Conservation (phyloP, 225 moss, liverwort and hornwort species). For the Takakia lepidozioides region DNA sequence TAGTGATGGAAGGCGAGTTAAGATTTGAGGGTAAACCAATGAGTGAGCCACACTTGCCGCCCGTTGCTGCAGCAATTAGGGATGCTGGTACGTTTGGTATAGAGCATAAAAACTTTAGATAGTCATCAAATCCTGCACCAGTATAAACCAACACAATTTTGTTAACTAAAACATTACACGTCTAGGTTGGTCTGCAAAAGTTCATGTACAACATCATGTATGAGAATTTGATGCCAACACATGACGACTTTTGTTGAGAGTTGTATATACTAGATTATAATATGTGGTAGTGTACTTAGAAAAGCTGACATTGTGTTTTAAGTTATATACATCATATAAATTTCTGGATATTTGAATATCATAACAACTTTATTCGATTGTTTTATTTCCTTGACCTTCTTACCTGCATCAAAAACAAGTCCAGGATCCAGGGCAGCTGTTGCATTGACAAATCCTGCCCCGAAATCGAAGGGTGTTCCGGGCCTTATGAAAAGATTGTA, state of each 20-base stretch:
- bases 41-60: conserved; percentile 14
- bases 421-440: conserved; percentile 44
- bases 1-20: conserved; percentile 36
- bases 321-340: background rate
- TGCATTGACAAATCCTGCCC: conserved; percentile 51
- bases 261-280: too few relatives aligned
- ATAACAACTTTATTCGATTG: background rate
- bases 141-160: background rate
- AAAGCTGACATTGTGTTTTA: too few relatives aligned
- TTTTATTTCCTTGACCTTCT: conserved; percentile 2
- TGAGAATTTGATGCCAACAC: background rate
- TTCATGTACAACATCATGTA: background rate
- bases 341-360: background rate
- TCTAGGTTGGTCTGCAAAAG: background rate
- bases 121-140: conserved; percentile 48
- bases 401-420: conserved; percentile 51
- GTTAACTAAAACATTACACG: background rate
- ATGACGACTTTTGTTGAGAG: too few relatives aligned
- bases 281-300: too few relatives aligned
- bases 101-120: conserved; percentile 54
- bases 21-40: conserved; percentile 35
- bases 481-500: conserved; percentile 12
- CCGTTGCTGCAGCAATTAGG: conserved; percentile 17
- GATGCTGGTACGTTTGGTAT: conserved; percentile 12
- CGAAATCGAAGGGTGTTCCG: conserved; percentile 43